Evolutionary conservation across 208 protist genomes (phyloP).

Genomic region (Acanthamoeba divionensis): DNA sequence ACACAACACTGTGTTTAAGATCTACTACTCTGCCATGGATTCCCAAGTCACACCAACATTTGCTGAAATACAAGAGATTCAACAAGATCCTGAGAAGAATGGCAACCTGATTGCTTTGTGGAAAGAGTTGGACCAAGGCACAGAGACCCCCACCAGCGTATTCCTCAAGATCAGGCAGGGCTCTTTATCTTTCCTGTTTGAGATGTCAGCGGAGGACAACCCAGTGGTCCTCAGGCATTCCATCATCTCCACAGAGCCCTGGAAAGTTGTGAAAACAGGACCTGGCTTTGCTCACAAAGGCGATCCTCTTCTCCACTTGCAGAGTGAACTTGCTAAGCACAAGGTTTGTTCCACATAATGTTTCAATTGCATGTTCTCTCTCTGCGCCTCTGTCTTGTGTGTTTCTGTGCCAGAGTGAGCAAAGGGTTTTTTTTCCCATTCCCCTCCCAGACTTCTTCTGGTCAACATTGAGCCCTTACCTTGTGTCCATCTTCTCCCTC

Average conservation of each 20-base stretch:
- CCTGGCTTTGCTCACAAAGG: not conserved
- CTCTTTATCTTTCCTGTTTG: not conserved
- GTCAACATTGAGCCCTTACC: too few relatives aligned
- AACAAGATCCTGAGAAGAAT: not conserved
- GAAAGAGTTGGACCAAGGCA: not conserved
- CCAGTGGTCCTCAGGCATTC: not conserved
- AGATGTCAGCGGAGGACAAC: conserved; percentile 22
- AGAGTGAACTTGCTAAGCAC: conserved; percentile 29
- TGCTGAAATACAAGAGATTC: not conserved
- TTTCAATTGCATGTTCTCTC: too few relatives aligned
- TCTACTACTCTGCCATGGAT: too few relatives aligned
- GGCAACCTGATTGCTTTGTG: not conserved
- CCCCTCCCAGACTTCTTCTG: too few relatives aligned
- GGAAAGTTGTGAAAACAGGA: not conserved
- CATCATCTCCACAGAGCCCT: conserved; percentile 27
- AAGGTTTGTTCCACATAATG: not conserved
- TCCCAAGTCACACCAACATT: too few relatives aligned
- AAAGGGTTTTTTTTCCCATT: too few relatives aligned
- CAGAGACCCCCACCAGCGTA: not conserved
- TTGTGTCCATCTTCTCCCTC: too few relatives aligned
- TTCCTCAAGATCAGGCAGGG: not conserved
- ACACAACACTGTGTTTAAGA: too few relatives aligned
- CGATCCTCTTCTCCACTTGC: not conserved
- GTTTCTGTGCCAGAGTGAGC: too few relatives aligned
- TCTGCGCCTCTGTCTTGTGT: too few relatives aligned